phyloP scores from a whole-genome alignment of 179 eudicot genomes.

The Nepenthes alata region DNA sequence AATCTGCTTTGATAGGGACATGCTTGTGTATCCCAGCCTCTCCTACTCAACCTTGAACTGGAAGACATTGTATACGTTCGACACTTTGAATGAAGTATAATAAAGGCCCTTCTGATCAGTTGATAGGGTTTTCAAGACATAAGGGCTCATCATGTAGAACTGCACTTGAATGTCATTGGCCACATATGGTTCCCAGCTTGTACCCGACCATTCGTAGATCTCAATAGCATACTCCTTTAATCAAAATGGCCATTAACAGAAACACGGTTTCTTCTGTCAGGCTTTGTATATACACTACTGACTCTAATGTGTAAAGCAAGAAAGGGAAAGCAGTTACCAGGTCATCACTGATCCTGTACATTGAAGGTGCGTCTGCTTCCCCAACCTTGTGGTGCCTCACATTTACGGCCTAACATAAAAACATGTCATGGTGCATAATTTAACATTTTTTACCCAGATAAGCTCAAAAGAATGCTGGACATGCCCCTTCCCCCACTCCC shows the following conservation, averaged over 20 bases:
- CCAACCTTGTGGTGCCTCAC: constrained; percentile 80
- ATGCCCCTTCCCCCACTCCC: not conserved
- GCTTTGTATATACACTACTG: not conserved
- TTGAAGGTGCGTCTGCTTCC: constrained; percentile 61
- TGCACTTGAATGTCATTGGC: constrained; percentile 84
- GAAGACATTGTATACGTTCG: constrained; percentile 95
- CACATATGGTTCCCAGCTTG: constrained; percentile 80
- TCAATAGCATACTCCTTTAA: constrained; percentile 77
- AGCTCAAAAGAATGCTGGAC: not conserved
- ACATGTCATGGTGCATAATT: not conserved
- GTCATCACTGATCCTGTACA: constrained; percentile 86
- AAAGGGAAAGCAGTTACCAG: constrained; percentile 32
- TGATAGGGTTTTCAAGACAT: constrained; percentile 73
- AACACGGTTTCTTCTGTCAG: not conserved
- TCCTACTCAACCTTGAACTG: constrained; percentile 92
- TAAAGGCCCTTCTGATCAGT: constrained; percentile 76
- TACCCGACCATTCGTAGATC: constrained; percentile 87
- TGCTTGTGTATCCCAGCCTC: constrained; percentile 86
- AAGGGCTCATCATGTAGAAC: constrained; percentile 99
- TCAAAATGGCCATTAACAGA: constrained; percentile 1
- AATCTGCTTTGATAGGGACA: constrained; percentile 88
- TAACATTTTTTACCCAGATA: not conserved
- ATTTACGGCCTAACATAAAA: constrained; percentile 58
- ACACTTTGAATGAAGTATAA: constrained; percentile 69
- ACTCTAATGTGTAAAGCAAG: not conserved